Conservation (phyloP, 2,329 filamentous ascomycete genomes). For the Paraconiothyrium brasiliense region DNA sequence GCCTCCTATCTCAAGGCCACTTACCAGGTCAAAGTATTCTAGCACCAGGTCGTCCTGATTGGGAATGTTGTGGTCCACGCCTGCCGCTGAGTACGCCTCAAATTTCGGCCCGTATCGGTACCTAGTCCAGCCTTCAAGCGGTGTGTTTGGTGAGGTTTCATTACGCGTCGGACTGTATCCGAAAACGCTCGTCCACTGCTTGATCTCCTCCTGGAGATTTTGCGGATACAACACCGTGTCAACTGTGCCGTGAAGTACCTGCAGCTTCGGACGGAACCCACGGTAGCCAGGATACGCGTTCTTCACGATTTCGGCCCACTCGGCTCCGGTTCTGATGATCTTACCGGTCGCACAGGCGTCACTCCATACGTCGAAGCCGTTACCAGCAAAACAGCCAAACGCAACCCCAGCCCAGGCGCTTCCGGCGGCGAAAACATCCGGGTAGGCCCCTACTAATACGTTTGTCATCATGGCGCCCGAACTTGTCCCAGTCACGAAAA, state of each 20-base stretch:
- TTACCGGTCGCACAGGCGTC: slow-evolving; percentile 43
- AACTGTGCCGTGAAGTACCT: slow-evolving; percentile 40
- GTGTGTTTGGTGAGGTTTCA: slow-evolving; percentile 35
- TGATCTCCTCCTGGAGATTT: slow-evolving; percentile 46
- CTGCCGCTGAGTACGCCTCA: slow-evolving; percentile 43
- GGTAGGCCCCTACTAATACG: slow-evolving; percentile 44
- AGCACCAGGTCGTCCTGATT: slow-evolving; percentile 44
- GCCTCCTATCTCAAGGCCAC: slow-evolving; percentile 28
- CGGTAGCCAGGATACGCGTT: slow-evolving; percentile 42
- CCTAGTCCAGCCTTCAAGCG: slow-evolving; percentile 43
- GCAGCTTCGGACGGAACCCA: slow-evolving; percentile 44
- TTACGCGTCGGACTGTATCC: slow-evolving; percentile 34
- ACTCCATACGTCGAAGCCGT: slow-evolving; percentile 44
- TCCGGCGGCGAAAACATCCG: slow-evolving; percentile 46
- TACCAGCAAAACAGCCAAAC: slow-evolving; percentile 48
- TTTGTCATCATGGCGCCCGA: slow-evolving; percentile 51
- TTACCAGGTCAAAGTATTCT: slow-evolving; percentile 41
- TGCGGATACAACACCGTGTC: slow-evolving; percentile 42
- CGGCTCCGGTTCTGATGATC: slow-evolving; percentile 40
- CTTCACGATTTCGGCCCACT: slow-evolving; percentile 42
- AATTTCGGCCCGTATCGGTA: slow-evolving; percentile 41
- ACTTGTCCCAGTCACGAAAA: slow-evolving; percentile 47
- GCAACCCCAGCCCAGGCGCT: slow-evolving; percentile 46
- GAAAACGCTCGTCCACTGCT: slow-evolving; percentile 47
- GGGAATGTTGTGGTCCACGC: slow-evolving; percentile 43